A percentile compares a stretch with the other conserved stretches of the same genome.
Conservation (phyloP, 2,329 filamentous ascomycete genomes). For the Cercospora janseana region DNA sequence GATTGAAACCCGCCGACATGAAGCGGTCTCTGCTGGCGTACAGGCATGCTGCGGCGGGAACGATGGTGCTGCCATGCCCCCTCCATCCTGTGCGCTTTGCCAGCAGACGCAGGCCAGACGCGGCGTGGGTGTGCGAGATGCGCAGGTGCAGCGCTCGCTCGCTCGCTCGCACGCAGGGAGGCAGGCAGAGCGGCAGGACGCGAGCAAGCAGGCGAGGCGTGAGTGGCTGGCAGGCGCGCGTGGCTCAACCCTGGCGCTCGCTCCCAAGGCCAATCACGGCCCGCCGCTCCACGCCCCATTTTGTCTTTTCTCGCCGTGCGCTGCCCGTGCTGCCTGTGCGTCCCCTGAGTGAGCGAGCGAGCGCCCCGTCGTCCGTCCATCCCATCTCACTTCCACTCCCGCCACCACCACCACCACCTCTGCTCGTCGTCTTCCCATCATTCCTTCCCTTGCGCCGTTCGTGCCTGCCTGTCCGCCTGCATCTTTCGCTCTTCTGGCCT, state of each 20-base stretch:
- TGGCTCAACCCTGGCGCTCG: conserved; percentile 1
- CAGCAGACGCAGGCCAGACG: no score
- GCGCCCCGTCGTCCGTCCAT: neutral
- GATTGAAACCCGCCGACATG: neutral
- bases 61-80: no score
- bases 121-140: neutral
- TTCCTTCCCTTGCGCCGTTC: conserved; percentile 6
- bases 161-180: neutral
- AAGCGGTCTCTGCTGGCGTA: neutral
- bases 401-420: neutral
- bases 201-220: neutral
- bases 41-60: no score
- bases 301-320: conserved; percentile 6
- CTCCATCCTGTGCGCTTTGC: no score
- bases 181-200: neutral
- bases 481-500: neutral
- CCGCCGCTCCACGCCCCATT: neutral
- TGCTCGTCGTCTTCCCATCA: neutral
- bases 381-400: neutral
- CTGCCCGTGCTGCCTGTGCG: neutral
- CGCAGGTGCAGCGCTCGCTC: neutral
- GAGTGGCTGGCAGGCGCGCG: conserved; percentile 1
- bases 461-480: neutral
- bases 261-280: neutral
- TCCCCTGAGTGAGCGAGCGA: neutral